phyloP scores from a whole-genome alignment of 148 eudicot genomes.

The Silene latifolia region DNA sequence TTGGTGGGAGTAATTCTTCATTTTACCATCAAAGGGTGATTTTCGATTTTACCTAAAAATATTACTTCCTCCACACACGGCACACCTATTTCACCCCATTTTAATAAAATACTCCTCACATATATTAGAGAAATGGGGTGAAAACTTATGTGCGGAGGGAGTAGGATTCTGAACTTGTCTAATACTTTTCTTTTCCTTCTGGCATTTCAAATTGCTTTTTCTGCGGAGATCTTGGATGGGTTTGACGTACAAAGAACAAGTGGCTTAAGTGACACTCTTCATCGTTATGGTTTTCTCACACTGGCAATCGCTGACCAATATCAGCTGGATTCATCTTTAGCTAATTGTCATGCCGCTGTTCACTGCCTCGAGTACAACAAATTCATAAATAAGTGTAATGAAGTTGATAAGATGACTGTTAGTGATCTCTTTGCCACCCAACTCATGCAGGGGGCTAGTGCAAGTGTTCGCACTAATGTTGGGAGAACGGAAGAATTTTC shows the following conservation, averaged over 20 bases:
- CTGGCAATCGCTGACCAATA: conserved; percentile 52
- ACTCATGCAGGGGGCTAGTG: conserved; percentile 91
- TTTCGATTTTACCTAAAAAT: neutral
- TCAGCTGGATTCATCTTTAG: conserved; percentile 32
- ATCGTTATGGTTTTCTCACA: conserved; percentile 71
- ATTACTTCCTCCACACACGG: no score
- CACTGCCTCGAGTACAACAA: conserved; percentile 47
- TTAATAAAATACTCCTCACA: no score
- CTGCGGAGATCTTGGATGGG: conserved; percentile 90
- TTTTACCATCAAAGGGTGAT: neutral
- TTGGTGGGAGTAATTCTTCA: no score
- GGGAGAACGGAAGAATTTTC: no score
- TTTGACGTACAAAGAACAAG: conserved; percentile 88
- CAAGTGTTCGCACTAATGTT: neutral
- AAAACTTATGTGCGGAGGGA: no score
- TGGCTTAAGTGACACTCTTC: conserved; percentile 78
- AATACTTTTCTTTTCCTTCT: conserved; percentile 7
- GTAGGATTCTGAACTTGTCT: conserved; percentile 1
- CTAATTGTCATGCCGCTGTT: conserved; percentile 16
- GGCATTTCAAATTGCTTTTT: conserved; percentile 64
- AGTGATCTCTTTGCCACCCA: conserved; percentile 88
- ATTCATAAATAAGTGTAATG: conserved; percentile 58
- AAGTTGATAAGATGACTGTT: conserved; percentile 75
- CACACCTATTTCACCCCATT: no score
- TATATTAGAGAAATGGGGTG: no score